Conservation (phyloP, 2,329 filamentous ascomycete genomes). For the Arachnomyces sp. region DNA sequence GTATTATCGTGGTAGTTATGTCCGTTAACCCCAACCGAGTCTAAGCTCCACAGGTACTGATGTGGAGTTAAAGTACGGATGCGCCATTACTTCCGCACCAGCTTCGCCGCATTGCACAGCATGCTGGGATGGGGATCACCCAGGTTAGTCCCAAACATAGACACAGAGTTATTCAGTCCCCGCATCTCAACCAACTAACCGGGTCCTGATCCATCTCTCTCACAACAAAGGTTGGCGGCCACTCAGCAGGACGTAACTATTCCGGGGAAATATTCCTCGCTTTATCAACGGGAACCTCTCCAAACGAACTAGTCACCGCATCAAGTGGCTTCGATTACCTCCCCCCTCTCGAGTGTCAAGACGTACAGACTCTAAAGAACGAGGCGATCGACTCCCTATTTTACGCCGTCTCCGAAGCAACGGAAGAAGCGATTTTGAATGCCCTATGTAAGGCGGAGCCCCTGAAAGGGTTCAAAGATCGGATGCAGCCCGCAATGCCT, state of each 20-base stretch:
- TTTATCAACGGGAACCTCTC: constrained; percentile 53
- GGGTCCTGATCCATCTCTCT: no score
- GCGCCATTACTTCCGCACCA: constrained; percentile 52
- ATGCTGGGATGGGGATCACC: constrained; percentile 53
- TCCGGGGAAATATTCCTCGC: constrained; percentile 62
- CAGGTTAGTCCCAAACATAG: constrained; percentile 24
- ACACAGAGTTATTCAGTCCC: no score
- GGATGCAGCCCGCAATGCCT: constrained; percentile 14
- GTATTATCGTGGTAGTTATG: constrained; percentile 11
- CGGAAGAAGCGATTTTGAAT: constrained; percentile 60
- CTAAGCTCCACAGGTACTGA: constrained; percentile 21
- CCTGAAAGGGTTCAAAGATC: constrained; percentile 46
- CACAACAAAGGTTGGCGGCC: constrained; percentile 45
- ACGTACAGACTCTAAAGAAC: constrained; percentile 47
- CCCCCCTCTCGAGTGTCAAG: constrained; percentile 29
- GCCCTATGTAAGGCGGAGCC: constrained; percentile 53
- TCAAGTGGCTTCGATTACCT: constrained; percentile 14
- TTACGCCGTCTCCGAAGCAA: constrained; percentile 53
- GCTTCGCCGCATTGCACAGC: constrained; percentile 50
- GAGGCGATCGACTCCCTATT: constrained; percentile 54
- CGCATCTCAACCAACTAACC: no score
- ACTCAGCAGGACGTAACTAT: constrained; percentile 45
- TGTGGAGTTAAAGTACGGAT: constrained; percentile 41
- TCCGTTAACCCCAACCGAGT: constrained; percentile 23
- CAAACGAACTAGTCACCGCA: constrained; percentile 17